Evolutionary conservation across 2,329 filamentous ascomycete species (phyloP), one percentile per base, ranked within the genome.

Genomic region (Aspergillus vadensis): DNA sequence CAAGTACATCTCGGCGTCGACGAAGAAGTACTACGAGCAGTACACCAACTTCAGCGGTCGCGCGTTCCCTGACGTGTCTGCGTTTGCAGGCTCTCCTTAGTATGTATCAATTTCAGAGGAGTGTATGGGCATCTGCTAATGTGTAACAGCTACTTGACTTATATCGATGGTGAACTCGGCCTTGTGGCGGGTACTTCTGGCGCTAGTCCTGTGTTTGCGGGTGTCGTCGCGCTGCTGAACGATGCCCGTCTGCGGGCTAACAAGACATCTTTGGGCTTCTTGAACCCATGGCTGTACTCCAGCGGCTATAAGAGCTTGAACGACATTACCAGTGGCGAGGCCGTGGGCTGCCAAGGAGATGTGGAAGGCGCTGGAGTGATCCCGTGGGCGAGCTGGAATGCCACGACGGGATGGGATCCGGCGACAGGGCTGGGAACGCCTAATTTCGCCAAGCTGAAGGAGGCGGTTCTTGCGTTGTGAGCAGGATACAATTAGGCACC

Each of bases 51-150:
- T 76, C n/a, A 69, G 69, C 3, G 84, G 83, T 1, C 79, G 83
- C 27, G 84, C 75, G 0, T 85, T 84, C 69, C 84, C 84, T 0
- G 84, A 86, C 69, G 80, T 91, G 21, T 82, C 87, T 1, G 84
- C 84, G 7, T 83, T 86, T 62, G 89, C 88, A 21, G 67, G 70
- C 51, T 62, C 63, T 9, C 70, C 79, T 17, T 71, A 76, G 62
- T 84, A 81, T 65, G 76, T 75, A 30, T 76, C 72, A 15, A 1
- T 9, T 2, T 17, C 30, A 15, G 12, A 15, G 0, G 5, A 3
- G 4, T 36, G 32, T 12, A 17, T 9, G 9, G 5, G 8, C 15
- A 21, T 8, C n/a, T 15, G 15, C 53, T 27, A 5, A 25, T 23
- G 21, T 4, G 9, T 8, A 19, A 39, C 2, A 48, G 39, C 32